A percentile compares a stretch with the other conserved stretches of the same genome.
Evolutionary conservation across 108 stramenopile genomes (phyloP).

Genomic region (Fistulifera pelliculosa): DNA sequence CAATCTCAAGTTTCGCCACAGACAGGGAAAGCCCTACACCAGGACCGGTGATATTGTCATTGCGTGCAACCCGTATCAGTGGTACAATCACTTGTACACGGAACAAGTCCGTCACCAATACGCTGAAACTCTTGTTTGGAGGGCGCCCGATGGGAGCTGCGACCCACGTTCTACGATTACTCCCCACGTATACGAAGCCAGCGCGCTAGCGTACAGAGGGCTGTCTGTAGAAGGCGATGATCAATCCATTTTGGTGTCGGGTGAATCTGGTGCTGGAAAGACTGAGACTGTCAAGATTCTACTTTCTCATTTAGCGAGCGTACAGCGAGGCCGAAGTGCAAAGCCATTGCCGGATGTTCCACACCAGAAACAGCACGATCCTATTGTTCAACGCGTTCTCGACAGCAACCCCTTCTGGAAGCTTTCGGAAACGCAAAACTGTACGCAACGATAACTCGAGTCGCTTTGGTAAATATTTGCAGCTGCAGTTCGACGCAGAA

Average conservation of each 20-base stretch:
- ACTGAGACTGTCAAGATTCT: constrained; percentile 91
- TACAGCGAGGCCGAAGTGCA: constrained; percentile 33
- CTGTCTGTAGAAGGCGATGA: constrained; percentile 52
- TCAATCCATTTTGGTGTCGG: constrained; percentile 84
- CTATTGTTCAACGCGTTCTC: constrained; percentile 70
- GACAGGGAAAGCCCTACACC: constrained; percentile 72
- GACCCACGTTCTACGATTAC: constrained; percentile 24
- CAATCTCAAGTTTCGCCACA: constrained; percentile 75
- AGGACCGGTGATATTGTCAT: constrained; percentile 90
- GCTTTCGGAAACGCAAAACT: constrained; percentile 91
- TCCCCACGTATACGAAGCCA: constrained; percentile 80
- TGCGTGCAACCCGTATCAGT: constrained; percentile 93
- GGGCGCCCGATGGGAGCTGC: constrained; percentile 16
- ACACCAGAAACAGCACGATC: neutral
- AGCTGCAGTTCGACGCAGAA: constrained; percentile 70
- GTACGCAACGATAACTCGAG: constrained; percentile 81
- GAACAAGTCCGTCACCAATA: constrained; percentile 54
- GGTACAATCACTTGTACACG: constrained; percentile 71
- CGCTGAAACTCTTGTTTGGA: constrained; percentile 55
- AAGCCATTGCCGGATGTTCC: neutral
- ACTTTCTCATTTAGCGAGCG: constrained; percentile 81
- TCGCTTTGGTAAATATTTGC: constrained; percentile 84
- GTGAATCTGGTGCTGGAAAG: constrained; percentile 91
- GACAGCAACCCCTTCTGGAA: constrained; percentile 87
- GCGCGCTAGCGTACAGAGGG: constrained; percentile 63